A percentile compares a stretch with the other conserved stretches of the same genome.
Conservation (phyloP, 2,329 filamentous ascomycete species). For the Pyrenophora tritici-repentis region DNA sequence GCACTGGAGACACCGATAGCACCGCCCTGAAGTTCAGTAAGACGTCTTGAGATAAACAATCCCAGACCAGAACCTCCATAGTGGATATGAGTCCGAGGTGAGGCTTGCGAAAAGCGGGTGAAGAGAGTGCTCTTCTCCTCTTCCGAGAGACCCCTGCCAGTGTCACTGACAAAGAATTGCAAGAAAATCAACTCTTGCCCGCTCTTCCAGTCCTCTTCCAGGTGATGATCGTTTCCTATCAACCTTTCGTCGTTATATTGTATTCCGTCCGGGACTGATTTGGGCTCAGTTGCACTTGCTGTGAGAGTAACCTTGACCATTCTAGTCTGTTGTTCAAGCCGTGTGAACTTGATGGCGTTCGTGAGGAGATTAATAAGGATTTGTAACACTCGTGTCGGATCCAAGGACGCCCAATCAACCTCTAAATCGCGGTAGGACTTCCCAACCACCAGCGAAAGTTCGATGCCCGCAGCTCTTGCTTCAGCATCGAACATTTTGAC, state of each 20-base stretch:
- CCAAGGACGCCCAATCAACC: slow-evolving; percentile 48
- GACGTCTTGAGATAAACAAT: slow-evolving; percentile 39
- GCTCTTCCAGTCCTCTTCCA: slow-evolving; percentile 41
- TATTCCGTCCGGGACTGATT: slow-evolving; percentile 36
- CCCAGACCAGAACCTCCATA: slow-evolving; percentile 49
- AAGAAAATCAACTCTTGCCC: slow-evolving; percentile 39
- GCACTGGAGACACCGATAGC: slow-evolving; percentile 35
- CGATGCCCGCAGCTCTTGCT: slow-evolving; percentile 36
- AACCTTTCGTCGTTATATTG: slow-evolving; percentile 34
- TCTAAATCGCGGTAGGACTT: slow-evolving; percentile 45
- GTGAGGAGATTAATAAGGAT: slow-evolving; percentile 49
- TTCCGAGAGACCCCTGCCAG: slow-evolving; percentile 47
- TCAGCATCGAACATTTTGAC: slow-evolving; percentile 49
- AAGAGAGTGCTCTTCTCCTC: slow-evolving; percentile 44
- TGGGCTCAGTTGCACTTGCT: slow-evolving; percentile 38
- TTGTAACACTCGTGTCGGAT: slow-evolving; percentile 49
- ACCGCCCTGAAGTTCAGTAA: slow-evolving; percentile 43
- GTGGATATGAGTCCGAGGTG: slow-evolving; percentile 40
- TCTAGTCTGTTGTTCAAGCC: slow-evolving; percentile 30
- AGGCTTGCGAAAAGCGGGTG: slow-evolving; percentile 39
- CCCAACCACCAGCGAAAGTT: slow-evolving; percentile 38
- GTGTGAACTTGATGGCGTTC: slow-evolving; percentile 53
- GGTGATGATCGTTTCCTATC: slow-evolving; percentile 24
- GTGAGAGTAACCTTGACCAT: slow-evolving; percentile 46
- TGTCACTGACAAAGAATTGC: slow-evolving; percentile 46